Base-by-base conservation (phyloP, 2,329 filamentous ascomycete species). In the Xylaria hypoxylon region DNA sequence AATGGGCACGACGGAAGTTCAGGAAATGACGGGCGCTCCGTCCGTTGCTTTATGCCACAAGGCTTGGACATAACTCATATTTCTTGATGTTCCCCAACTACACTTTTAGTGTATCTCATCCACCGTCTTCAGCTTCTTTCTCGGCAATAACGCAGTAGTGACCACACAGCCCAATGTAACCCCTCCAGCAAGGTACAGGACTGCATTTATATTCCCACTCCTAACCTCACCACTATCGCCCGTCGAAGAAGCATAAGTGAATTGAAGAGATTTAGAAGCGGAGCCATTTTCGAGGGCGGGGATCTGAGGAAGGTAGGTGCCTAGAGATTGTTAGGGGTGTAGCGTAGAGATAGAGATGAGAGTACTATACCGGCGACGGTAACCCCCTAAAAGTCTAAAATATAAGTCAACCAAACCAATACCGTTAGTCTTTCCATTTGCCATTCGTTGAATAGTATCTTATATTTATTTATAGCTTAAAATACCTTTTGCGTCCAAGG, bases 401-500 rank as follows among this genome's bases (percentile, higher is more conserved):
- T 65, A 33, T 65, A 68, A 15, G 66, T 68, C 45, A 65, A 40
- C 58, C 62, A 65, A 6, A 56, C 59, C 38, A 68, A 45, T 11
- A 68, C 0, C 5, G 62, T 62, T 7, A 68, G 57, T 38, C 62
- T 47, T 19, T 52, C n/a, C 62, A 64, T 61, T 11, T 45, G 60
- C 60, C 60, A 67, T 13, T 56, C 38, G n/a, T 44, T 47, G 28
- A 67, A 64, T n/a, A 64, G 44, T n/a, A 40, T 76, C 57, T 81
- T 82, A 5, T 88, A 61, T 19, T 72, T 65, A 10, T 69, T 63
- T 7, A 59, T 5, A 1, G 48, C 52, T 2, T 24, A 45, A 15
- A 53, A 31, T 15, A 70, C 68, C 44, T 77, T 74, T 2, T 33
- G 10, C 7, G 6, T 48, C n/a, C 22, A 38, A 7, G 48, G 40